These are phyloP conservation scores for Paragyromitra xinjiangensis DNA, from an alignment of 495 filamentous ascomycete species.

Conservation along the genomic window DNA sequence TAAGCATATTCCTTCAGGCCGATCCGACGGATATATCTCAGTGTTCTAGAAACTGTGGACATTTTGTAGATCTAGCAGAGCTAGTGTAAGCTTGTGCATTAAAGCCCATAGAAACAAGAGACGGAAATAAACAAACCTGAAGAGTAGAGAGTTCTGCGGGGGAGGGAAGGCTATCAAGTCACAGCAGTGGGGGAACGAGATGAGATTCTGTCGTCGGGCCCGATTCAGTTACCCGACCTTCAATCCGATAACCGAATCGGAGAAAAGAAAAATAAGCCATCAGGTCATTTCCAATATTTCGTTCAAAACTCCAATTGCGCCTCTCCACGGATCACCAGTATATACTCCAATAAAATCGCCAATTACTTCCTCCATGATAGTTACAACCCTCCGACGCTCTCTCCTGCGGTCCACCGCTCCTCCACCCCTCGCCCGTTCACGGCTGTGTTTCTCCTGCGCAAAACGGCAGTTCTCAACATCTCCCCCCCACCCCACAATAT, in stretches of 20 bases:
- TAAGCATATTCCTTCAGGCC: constrained; percentile 90
- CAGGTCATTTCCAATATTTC: not conserved
- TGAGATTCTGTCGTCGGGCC: not conserved
- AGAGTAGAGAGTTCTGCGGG: constrained; percentile 6
- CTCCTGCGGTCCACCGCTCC: constrained; percentile 39
- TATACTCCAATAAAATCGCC: not conserved
- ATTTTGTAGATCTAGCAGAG: constrained; percentile 65
- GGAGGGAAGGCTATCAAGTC: not conserved
- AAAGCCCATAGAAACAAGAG: not conserved
- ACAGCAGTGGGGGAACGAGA: not conserved
- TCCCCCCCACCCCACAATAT: constrained; percentile 56
- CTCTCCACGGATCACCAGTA: constrained; percentile 20
- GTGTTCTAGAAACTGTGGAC: constrained; percentile 88
- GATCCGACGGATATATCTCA: constrained; percentile 84
- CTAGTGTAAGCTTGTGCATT: constrained; percentile 15
- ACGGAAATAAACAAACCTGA: not conserved
- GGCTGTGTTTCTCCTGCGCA: constrained; percentile 26
- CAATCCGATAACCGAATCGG: not conserved
- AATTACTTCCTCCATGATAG: constrained; percentile 41
- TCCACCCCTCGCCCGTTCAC: not conserved
- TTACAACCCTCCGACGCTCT: constrained; percentile 38
- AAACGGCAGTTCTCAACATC: constrained; percentile 60
- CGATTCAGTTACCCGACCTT: constrained; percentile 25
- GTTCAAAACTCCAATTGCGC: constrained; percentile 8
- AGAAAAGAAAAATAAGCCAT: not conserved